phyloP scores from a whole-genome alignment of 2,329 filamentous ascomycete genomes.

The Cladosporium sp. region DNA sequence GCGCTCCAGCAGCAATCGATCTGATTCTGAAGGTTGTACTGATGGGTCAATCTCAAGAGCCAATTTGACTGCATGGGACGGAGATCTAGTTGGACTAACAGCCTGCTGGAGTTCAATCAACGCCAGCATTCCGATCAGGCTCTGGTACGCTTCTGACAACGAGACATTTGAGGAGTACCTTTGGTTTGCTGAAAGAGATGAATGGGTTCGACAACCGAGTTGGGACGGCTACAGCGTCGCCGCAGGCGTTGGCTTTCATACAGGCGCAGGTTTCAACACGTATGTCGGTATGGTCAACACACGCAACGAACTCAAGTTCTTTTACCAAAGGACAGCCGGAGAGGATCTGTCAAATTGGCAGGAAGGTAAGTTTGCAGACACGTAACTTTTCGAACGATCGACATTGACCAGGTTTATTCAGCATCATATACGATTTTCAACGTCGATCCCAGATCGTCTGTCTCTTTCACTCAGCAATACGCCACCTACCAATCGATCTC shows the following conservation, averaged over 20 bases:
- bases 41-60: neutral
- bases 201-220: neutral
- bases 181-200: neutral
- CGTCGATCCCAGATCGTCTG: neutral
- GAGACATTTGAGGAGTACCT: neutral
- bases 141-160: neutral
- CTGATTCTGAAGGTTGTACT: neutral
- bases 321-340: neutral
- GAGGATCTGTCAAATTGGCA: neutral
- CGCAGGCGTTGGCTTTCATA: neutral
- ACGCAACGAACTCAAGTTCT: neutral
- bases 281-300: neutral
- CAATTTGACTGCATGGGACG: neutral
- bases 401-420: neutral
- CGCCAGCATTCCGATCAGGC: neutral
- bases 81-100: neutral
- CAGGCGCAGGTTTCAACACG: neutral
- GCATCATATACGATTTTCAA: neutral
- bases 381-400: neutral
- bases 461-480: neutral
- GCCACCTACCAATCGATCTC: neutral
- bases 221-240: neutral
- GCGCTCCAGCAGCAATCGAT: too few relatives aligned
- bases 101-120: neutral
- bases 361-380: neutral